phyloP scores from a whole-genome alignment of 345 rosid genomes.

The Pistacia atlantica region DNA sequence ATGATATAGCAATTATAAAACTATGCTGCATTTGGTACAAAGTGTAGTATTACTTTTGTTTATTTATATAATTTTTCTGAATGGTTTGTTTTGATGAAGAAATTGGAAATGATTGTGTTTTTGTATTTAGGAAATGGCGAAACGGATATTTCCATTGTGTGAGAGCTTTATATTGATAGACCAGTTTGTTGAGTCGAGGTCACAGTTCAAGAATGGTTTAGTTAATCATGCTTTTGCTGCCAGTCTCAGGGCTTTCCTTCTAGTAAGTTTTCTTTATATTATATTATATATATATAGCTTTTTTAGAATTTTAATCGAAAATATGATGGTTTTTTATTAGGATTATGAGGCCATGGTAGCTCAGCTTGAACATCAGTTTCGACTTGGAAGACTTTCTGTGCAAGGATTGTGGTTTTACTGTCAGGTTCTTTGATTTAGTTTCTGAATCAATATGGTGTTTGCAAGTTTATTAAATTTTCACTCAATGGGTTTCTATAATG shows the following conservation, averaged over 20 bases:
- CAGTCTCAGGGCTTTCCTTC: constrained; percentile 85
- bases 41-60: neutral
- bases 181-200: constrained; percentile 94
- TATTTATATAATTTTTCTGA: neutral
- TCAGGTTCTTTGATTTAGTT: constrained; percentile 62
- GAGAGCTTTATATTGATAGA: constrained; percentile 80
- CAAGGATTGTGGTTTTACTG: constrained; percentile 99
- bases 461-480: constrained; percentile 13
- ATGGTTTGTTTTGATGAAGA: constrained; percentile 22
- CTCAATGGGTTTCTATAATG: constrained; percentile 21
- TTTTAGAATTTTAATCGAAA: no score
- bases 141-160: constrained; percentile 80
- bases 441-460: constrained; percentile 1
- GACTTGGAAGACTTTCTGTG: constrained; percentile 91
- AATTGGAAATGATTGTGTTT: neutral
- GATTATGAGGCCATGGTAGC: constrained; percentile 96
- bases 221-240: constrained; percentile 98
- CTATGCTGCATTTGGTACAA: neutral
- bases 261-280: constrained; percentile 56
- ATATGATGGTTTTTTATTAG: constrained; percentile 39
- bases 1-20: neutral
- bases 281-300: constrained; percentile 18
- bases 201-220: constrained; percentile 92
- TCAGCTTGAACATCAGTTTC: constrained; percentile 96
- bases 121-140: constrained; percentile 76